phyloP scores from a whole-genome alignment of 2,329 filamentous ascomycete species.

The Didymella pomorum region DNA sequence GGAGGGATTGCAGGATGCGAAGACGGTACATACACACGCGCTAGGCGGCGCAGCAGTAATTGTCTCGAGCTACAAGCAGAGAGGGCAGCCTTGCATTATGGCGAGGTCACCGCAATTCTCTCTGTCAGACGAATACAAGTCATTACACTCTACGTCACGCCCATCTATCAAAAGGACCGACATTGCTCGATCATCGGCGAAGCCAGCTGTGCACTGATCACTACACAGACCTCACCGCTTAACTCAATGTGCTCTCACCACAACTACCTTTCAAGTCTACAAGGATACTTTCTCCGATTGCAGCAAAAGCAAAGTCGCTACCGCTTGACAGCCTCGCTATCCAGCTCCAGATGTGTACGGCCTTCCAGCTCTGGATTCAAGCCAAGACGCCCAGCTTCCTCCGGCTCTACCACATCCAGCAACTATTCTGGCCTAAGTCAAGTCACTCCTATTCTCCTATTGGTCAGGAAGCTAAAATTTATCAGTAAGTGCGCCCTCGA shows the following conservation, averaged over 20 bases:
- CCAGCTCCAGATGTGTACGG: neutral
- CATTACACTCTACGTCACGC: constrained; percentile 9
- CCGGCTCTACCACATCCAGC: neutral
- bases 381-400: constrained; percentile 14
- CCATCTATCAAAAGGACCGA: neutral
- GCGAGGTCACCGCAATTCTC: constrained; percentile 5
- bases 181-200: neutral
- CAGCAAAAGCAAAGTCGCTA: constrained; percentile 11
- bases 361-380: neutral
- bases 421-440: neutral
- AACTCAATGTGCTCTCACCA: constrained; percentile 6
- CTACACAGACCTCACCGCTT: constrained; percentile 1
- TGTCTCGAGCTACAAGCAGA: constrained; percentile 26
- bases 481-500: neutral
- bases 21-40: constrained; percentile 26
- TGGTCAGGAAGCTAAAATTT: neutral
- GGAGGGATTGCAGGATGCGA: constrained; percentile 27
- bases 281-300: neutral
- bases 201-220: constrained; percentile 4
- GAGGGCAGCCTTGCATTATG: constrained; percentile 16
- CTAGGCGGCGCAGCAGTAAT: constrained; percentile 28
- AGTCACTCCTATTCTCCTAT: constrained; percentile 4
- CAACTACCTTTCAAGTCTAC: neutral
- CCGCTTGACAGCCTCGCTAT: constrained; percentile 8
- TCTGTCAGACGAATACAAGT: constrained; percentile 13